Conservation (phyloP, 1,284 basidiomycete genomes). For the Gymnopus androsaceus region DNA sequence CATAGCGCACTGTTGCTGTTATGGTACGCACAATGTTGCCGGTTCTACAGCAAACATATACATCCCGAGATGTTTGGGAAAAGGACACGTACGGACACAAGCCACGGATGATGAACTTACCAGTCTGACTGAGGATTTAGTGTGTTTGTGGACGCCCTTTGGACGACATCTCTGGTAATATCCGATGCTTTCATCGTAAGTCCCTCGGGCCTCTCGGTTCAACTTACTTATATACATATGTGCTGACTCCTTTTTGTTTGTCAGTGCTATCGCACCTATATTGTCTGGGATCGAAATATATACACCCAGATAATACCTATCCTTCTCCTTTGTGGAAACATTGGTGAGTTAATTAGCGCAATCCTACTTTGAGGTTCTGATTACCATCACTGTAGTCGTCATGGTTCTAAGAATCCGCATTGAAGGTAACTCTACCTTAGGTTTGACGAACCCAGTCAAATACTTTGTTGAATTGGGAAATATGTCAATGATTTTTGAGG, state of each 20-base stretch:
- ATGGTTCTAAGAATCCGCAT: not conserved
- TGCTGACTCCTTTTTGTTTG: not conserved
- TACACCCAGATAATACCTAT: slow-evolving; percentile 1
- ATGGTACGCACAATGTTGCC: not conserved
- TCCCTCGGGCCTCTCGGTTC: not conserved
- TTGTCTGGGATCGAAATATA: not conserved
- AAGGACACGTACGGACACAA: not conserved
- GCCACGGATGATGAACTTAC: not conserved
- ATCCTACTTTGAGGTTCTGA: not conserved
- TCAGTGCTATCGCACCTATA: slow-evolving; percentile 1
- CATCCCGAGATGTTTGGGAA: not conserved
- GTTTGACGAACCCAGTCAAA: not conserved
- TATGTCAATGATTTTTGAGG: not conserved
- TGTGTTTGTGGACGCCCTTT: not conserved
- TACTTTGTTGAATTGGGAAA: not conserved
- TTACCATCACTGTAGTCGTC: not conserved
- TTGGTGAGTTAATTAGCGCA: not conserved
- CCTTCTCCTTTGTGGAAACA: not conserved
- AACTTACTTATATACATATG: not conserved
- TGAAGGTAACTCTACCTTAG: not conserved
- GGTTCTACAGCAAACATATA: not conserved
- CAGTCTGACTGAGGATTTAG: not conserved
- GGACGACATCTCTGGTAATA: not conserved
- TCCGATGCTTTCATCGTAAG: slow-evolving; percentile 1
- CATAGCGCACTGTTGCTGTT: not conserved